These are phyloP conservation scores for Forsythia viridissima DNA, from an alignment of 257 asterid genomes.

Conservation along the genomic window DNA sequence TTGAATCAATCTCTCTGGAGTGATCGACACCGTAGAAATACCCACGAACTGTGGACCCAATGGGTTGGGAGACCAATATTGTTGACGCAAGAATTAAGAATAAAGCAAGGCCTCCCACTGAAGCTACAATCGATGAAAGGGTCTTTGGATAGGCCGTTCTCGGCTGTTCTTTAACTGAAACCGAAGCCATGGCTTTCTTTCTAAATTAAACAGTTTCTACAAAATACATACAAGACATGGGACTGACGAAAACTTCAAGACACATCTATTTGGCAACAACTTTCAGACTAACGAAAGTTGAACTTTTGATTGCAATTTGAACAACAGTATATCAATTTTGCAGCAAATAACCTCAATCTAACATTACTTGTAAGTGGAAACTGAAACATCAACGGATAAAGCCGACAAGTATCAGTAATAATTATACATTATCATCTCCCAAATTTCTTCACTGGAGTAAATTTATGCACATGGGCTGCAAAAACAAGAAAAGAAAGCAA, in stretches of 20 bases:
- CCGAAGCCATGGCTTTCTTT: constrained; percentile 48
- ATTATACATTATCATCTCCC: not conserved
- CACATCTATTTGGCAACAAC: not conserved
- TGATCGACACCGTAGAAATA: constrained; percentile 47
- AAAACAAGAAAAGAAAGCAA: not conserved
- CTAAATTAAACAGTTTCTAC: constrained; percentile 9
- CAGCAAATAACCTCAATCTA: not conserved
- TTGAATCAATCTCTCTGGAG: constrained; percentile 26
- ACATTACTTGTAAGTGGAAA: not conserved
- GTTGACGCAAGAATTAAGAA: constrained; percentile 77
- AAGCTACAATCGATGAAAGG: constrained; percentile 54
- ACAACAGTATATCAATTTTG: not conserved
- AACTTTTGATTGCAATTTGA: not conserved
- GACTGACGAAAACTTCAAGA: not conserved
- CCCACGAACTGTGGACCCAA: constrained; percentile 55
- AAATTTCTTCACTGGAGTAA: constrained; percentile 1
- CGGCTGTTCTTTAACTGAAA: constrained; percentile 48
- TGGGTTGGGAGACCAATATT: constrained; percentile 59
- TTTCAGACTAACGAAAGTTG: not conserved
- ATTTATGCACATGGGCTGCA: constrained; percentile 26
- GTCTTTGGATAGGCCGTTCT: constrained; percentile 56
- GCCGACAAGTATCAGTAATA: constrained; percentile 8
- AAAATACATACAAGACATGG: not conserved
- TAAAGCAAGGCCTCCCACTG: constrained; percentile 68
- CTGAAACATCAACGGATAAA: not conserved